These are phyloP conservation scores for Protea cynaroides DNA, from an alignment of 164 flowering plant species.

Conservation along the genomic window DNA sequence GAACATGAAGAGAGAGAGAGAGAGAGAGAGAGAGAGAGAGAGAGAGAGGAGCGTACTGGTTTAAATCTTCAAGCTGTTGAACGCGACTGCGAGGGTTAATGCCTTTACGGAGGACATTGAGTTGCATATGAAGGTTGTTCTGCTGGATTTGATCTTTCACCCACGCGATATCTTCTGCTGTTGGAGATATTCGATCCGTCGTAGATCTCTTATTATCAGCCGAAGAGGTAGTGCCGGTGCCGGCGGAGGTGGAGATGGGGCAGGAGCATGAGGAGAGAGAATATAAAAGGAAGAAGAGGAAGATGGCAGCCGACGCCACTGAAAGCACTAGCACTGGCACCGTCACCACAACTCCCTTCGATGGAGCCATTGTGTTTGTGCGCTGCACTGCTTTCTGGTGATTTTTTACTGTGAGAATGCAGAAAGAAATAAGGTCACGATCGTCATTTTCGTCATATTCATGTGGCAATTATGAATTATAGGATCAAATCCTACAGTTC, in stretches of 20 bases:
- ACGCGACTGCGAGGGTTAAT: slow-evolving; percentile 8
- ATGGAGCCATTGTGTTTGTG: neutral
- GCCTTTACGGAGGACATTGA: slow-evolving; percentile 5
- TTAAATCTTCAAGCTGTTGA: slow-evolving; percentile 3
- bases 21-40: too few relatives aligned
- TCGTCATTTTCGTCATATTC: too few relatives aligned
- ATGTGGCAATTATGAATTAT: too few relatives aligned
- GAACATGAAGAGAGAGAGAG: neutral
- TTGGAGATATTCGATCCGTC: neutral
- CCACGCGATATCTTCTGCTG: neutral
- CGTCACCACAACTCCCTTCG: neutral
- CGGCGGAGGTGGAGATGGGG: neutral
- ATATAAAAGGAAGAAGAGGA: neutral
- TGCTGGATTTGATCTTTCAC: slow-evolving; percentile 6
- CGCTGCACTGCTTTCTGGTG: neutral
- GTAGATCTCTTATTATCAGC: neutral
- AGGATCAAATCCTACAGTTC: neutral
- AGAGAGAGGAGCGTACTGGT: neutral
- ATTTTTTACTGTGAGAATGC: too few relatives aligned
- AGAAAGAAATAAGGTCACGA: neutral
- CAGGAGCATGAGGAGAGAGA: neutral
- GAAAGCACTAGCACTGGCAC: neutral
- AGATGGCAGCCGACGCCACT: neutral
- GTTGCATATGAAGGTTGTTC: neutral
- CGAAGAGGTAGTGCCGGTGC: neutral